Percentiles rank a stretch among this genome's conserved stretches.
Conservation (phyloP, 164 flowering plant genomes). For the Liquidambar formosana region DNA sequence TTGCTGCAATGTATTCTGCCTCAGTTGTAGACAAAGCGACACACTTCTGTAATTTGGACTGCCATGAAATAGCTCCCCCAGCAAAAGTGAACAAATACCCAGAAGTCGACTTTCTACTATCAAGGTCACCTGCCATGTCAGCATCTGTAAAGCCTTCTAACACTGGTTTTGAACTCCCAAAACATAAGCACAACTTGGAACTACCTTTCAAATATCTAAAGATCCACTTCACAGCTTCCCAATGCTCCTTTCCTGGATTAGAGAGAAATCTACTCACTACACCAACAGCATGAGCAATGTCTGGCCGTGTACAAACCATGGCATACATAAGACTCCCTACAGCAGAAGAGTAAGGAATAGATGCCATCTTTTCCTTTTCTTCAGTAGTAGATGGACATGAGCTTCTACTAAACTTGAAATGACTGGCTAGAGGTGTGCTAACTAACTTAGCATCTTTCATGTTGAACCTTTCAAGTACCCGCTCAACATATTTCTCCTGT, state of each 20-base stretch:
- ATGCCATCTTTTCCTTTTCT: slow-evolving; percentile 6
- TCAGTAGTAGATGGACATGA: neutral
- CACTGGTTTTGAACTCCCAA: neutral
- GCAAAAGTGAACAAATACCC: slow-evolving; percentile 6
- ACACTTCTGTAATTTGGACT: slow-evolving; percentile 3
- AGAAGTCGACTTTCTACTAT: slow-evolving; percentile 4
- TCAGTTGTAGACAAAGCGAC: slow-evolving; percentile 10
- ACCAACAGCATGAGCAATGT: slow-evolving; percentile 1
- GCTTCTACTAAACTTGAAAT: neutral
- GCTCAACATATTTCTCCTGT: too few species aligned
- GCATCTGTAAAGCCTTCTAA: slow-evolving; percentile 11
- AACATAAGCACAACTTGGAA: neutral
- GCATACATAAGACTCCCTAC: slow-evolving; percentile 15
- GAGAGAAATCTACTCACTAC: neutral
- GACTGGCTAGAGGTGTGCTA: neutral
- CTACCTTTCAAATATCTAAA: neutral
- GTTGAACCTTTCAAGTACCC: neutral
- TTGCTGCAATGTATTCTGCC: slow-evolving; percentile 1
- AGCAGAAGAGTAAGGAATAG: slow-evolving; percentile 5
- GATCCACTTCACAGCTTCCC: neutral
- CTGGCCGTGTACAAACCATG: slow-evolving; percentile 9
- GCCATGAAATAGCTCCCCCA: slow-evolving; percentile 8
- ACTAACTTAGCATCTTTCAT: neutral
- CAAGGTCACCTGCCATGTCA: slow-evolving; percentile 10
- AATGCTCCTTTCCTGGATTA: slow-evolving; percentile 10